phyloP scores from a whole-genome alignment of 345 rosid species.

The Gynandropsis gynandra region DNA sequence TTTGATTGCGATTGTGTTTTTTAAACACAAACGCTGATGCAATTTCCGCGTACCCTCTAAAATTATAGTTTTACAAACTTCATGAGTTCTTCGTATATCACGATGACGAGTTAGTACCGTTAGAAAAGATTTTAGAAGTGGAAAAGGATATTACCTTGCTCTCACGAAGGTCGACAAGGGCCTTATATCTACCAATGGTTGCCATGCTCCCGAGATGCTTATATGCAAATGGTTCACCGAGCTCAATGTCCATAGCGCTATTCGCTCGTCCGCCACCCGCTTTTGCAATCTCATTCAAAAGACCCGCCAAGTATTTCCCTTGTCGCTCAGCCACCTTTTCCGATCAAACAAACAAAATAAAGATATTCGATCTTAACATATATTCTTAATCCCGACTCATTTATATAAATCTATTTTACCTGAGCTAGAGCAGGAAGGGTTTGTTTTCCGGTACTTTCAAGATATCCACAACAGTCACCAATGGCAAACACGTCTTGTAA shows the following conservation, averaged over 20 bases:
- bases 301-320: conserved; percentile 64
- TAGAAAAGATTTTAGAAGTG: too few species aligned
- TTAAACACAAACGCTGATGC: too few species aligned
- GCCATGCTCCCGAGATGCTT: conserved; percentile 98
- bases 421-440: conserved; percentile 97
- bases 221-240: conserved; percentile 76
- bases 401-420: conserved; percentile 26
- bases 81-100: too few species aligned
- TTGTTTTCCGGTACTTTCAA: conserved; percentile 71
- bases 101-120: too few species aligned
- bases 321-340: conserved; percentile 90
- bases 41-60: too few species aligned
- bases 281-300: conserved; percentile 55
- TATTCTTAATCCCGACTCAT: background rate
- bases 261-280: conserved; percentile 75
- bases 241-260: conserved; percentile 42
- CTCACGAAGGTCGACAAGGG: conserved; percentile 87
- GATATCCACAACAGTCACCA: conserved; percentile 95
- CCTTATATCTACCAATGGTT: conserved; percentile 82
- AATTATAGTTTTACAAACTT: too few species aligned
- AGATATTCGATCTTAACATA: background rate
- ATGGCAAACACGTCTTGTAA: conserved; percentile 74
- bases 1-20: too few species aligned
- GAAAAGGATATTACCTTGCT: too few species aligned
- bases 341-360: background rate